Evolutionary conservation across 495 filamentous ascomycete species (phyloP).

Genomic region (Aspergillus bertholletiae): DNA sequence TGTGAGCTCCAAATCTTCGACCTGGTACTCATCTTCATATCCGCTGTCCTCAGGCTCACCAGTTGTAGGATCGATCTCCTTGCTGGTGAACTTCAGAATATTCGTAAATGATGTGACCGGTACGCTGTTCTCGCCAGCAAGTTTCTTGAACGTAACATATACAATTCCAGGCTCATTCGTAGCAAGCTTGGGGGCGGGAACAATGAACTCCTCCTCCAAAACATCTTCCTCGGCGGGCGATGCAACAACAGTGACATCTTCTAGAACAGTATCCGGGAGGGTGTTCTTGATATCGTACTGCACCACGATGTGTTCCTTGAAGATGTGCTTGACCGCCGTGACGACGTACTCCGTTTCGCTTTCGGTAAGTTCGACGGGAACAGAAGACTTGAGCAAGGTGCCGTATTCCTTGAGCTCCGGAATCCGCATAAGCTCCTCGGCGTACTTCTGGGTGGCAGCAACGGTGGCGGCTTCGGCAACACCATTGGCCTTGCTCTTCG

Average conservation of each 20-base stretch:
- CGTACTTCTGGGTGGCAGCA: slow-evolving; percentile 81
- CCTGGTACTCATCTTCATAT: slow-evolving; percentile 97
- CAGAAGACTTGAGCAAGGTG: slow-evolving; percentile 81
- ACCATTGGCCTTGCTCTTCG: slow-evolving; percentile 65
- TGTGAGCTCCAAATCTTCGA: slow-evolving; percentile 86
- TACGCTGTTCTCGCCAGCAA: slow-evolving; percentile 63
- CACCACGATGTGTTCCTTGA: slow-evolving; percentile 92
- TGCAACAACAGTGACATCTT: slow-evolving; percentile 87
- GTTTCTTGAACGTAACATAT: slow-evolving; percentile 91
- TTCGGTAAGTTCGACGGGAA: slow-evolving; percentile 86
- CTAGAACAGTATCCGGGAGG: slow-evolving; percentile 79
- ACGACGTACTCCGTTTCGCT: slow-evolving; percentile 98
- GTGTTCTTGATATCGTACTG: slow-evolving; percentile 99
- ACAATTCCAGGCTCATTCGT: slow-evolving; percentile 86
- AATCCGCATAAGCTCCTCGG: slow-evolving; percentile 79
- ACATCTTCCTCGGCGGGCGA: slow-evolving; percentile 77
- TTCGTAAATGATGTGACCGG: slow-evolving; percentile 83
- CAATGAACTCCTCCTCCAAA: slow-evolving; percentile 86
- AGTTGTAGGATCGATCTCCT: slow-evolving; percentile 95
- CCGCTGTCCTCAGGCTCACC: slow-evolving; percentile 87
- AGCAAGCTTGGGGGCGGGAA: slow-evolving; percentile 75
- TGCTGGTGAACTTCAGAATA: slow-evolving; percentile 91
- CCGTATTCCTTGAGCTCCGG: slow-evolving; percentile 90
- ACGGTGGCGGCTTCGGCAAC: slow-evolving; percentile 73
- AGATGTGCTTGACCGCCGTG: slow-evolving; percentile 89